These are phyloP conservation scores for Trypanosoma brucei DNA, from an alignment of 208 protist genomes.

Conservation along the genomic window DNA sequence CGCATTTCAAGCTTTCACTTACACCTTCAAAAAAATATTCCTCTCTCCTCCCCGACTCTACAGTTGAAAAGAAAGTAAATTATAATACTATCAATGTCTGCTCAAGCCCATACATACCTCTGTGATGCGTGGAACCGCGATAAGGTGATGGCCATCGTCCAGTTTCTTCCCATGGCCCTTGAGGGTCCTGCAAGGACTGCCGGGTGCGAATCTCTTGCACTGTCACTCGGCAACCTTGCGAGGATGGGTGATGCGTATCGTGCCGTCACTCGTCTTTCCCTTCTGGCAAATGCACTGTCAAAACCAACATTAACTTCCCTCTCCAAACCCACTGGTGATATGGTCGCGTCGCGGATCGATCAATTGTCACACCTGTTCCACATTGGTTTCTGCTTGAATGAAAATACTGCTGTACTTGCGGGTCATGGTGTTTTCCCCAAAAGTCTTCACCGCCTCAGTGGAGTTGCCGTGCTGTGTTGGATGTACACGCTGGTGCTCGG, in stretches of 20 bases:
- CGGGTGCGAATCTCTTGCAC: constrained; percentile 51
- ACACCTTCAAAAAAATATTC: background rate
- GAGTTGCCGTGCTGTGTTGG: constrained; percentile 79
- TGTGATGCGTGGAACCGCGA: constrained; percentile 73
- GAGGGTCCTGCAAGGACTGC: constrained; percentile 45
- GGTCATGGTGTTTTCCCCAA: constrained; percentile 55
- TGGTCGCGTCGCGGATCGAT: constrained; percentile 50
- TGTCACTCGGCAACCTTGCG: constrained; percentile 65
- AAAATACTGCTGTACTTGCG: constrained; percentile 77
- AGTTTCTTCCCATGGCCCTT: constrained; percentile 79
- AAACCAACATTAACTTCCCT: constrained; percentile 51
- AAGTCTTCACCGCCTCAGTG: constrained; percentile 51
- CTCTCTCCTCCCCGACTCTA: background rate
- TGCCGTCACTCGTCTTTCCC: constrained; percentile 79
- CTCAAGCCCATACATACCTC: constrained; percentile 42
- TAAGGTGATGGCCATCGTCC: constrained; percentile 85
- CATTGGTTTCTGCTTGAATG: constrained; percentile 77
- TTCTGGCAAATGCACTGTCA: constrained; percentile 70
- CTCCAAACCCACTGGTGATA: constrained; percentile 50
- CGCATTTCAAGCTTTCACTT: no score
- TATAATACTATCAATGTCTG: constrained; percentile 9
- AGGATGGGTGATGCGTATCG: constrained; percentile 81
- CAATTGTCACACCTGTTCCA: constrained; percentile 79
- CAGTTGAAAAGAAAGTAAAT: background rate
- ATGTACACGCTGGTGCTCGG: constrained; percentile 77